Base-by-base conservation (phyloP, 2,329 filamentous ascomycete genomes). In the Arthrobotrys pseudoclavata region DNA sequence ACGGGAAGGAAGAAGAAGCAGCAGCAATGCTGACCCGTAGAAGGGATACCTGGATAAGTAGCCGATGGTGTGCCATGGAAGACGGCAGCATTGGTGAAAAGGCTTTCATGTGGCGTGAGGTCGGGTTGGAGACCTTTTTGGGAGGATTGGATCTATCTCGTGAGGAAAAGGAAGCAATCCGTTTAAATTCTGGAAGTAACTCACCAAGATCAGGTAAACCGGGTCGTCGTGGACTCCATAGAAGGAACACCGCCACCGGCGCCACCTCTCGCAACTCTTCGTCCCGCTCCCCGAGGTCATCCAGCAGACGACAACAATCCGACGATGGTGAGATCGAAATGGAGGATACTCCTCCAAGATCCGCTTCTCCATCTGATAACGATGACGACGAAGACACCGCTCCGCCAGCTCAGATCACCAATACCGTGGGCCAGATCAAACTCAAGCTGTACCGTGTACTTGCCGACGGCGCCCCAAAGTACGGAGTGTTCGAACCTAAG, bases 11-110 rank as follows among this genome's bases (percentile, higher is more conserved):
- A 77, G 99, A 99, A 84, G 96, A 99, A 83, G 96, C 99, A 85
- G 96, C 99, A 2, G 96, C 96, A 64, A 86, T 99, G 71, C 86
- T 99, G 64, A 88, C 96, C 69, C 91, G 94, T 12, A 95, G 96
- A 24, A 96, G 98, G 83, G 96, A 99, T 85, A 99, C 96, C 1
- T 99, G 96, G 96, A 96, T 99, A 24, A 99, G 98, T 83, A 97
- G 94, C 69, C 88, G 96, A 81, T 99, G 96, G 96, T 96, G 99
- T 61, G 95, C 96, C 83, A 90, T 99, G 5, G 93, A 95, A 1
- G 91, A 94, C 29, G 96, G 96, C 61, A 96, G 96, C 48, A 88
- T 99, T 53, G 96, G 96, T 31, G 96, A 99, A 86, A 90, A 96
- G 80, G 96, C 99, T 83, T 99, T 99, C 81, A 86, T 99, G 80